A percentile compares a stretch with the other conserved stretches of the same genome.
phyloP scores from a whole-genome alignment of 768 basidiomycete species.

The Pluteus cervinus region DNA sequence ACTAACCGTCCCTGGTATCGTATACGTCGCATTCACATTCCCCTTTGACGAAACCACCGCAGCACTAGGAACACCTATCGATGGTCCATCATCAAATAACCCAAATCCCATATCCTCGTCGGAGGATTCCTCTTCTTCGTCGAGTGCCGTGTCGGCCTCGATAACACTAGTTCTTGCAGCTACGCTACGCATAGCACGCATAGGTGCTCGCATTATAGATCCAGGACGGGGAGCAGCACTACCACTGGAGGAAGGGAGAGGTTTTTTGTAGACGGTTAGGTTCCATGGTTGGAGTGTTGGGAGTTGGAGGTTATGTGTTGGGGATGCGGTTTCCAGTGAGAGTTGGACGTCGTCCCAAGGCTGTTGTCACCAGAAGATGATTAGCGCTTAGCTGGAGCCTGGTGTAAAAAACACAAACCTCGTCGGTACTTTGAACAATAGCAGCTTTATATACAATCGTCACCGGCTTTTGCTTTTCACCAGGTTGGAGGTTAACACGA shows the following conservation, averaged over 20 bases:
- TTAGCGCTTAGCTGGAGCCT: not conserved
- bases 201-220: no score
- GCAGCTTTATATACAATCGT: slow-evolving; percentile 33
- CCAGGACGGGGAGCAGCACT: not conserved
- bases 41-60: slow-evolving; percentile 28
- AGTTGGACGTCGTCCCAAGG: slow-evolving; percentile 37
- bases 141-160: no score
- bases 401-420: slow-evolving; percentile 18
- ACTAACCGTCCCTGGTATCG: slow-evolving; percentile 33
- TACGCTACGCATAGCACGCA: no score
- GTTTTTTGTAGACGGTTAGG: slow-evolving; percentile 19
- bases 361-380: slow-evolving; percentile 12
- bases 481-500: slow-evolving; percentile 33
- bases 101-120: no score
- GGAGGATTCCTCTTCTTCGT: no score
- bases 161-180: no score
- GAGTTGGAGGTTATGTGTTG: slow-evolving; percentile 31
- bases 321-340: slow-evolving; percentile 36
- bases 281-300: slow-evolving; percentile 33
- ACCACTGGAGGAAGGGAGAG: no score
- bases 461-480: slow-evolving; percentile 27
- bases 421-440: slow-evolving; percentile 36
- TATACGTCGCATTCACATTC: slow-evolving; percentile 33
- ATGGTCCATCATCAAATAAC: no score
- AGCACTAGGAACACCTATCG: no score